Evolutionary conservation across 73 alveolate species (phyloP).

Genomic region (Blepharisma stoltei): DNA sequence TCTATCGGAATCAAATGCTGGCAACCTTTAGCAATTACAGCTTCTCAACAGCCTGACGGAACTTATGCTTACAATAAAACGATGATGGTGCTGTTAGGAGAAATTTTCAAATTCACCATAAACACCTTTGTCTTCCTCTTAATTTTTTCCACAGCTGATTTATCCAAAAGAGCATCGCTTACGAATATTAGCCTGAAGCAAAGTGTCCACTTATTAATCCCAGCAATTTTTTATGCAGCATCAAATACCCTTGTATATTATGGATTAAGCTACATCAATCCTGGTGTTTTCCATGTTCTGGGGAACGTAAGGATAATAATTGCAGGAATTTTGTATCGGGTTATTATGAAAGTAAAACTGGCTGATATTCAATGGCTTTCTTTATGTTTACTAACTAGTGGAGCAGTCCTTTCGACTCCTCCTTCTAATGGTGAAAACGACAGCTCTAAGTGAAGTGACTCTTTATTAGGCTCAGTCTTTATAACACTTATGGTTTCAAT

Average conservation of each 20-base stretch:
- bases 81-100: constrained; percentile 30
- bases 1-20: constrained; percentile 9
- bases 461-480: constrained; percentile 7
- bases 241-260: constrained; percentile 26
- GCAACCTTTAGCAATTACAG: constrained; percentile 31
- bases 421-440: background rate
- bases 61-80: background rate
- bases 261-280: constrained; percentile 17
- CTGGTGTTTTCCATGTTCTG: constrained; percentile 26
- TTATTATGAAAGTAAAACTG: constrained; percentile 1
- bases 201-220: constrained; percentile 10
- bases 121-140: background rate
- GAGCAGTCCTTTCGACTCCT: constrained; percentile 26
- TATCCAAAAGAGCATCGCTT: background rate
- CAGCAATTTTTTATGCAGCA: constrained; percentile 30
- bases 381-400: background rate
- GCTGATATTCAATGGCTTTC: constrained; percentile 32
- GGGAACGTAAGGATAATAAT: constrained; percentile 21
- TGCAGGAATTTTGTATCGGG: constrained; percentile 27
- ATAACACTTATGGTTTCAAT: background rate
- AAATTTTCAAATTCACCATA: background rate
- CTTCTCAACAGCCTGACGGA: constrained; percentile 19
- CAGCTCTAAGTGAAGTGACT: background rate
- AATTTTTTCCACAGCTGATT: background rate
- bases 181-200: background rate